Conservation (phyloP, 2,329 filamentous ascomycete genomes). For the Colletotrichum sp. region DNA sequence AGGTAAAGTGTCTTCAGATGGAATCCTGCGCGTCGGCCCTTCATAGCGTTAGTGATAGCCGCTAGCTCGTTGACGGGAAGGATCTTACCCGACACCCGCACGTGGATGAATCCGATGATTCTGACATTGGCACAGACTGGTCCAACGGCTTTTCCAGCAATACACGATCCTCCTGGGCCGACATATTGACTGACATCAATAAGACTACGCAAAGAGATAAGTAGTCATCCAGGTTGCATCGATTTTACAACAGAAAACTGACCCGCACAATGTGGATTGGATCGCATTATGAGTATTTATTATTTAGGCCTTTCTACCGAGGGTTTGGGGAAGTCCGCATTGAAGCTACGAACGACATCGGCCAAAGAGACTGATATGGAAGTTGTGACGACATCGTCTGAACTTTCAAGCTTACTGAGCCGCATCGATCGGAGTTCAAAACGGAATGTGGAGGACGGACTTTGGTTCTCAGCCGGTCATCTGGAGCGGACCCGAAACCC, state of each 20-base stretch:
- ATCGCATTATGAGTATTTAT: neutral
- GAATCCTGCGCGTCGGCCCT: neutral
- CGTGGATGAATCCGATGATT: neutral
- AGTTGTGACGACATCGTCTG: neutral
- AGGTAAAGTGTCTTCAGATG: constrained; percentile 28
- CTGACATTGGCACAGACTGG: neutral
- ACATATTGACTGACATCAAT: neutral
- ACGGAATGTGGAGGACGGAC: neutral
- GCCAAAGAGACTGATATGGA: neutral
- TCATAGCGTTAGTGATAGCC: neutral
- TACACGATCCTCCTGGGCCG: neutral
- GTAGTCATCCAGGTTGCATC: neutral
- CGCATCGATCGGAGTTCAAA: neutral
- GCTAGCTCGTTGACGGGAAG: neutral
- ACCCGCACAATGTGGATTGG: too few species aligned
- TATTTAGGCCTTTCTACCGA: neutral
- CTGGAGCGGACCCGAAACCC: neutral
- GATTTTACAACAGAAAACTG: neutral
- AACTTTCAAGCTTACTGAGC: neutral
- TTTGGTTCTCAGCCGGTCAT: neutral
- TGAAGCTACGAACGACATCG: neutral
- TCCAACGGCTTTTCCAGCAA: neutral
- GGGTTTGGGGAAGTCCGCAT: neutral
- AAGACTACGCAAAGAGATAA: neutral
- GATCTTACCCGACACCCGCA: neutral